Base-by-base conservation (phyloP, 23 red algal species). In the Cyanidium caldarium region DNA sequence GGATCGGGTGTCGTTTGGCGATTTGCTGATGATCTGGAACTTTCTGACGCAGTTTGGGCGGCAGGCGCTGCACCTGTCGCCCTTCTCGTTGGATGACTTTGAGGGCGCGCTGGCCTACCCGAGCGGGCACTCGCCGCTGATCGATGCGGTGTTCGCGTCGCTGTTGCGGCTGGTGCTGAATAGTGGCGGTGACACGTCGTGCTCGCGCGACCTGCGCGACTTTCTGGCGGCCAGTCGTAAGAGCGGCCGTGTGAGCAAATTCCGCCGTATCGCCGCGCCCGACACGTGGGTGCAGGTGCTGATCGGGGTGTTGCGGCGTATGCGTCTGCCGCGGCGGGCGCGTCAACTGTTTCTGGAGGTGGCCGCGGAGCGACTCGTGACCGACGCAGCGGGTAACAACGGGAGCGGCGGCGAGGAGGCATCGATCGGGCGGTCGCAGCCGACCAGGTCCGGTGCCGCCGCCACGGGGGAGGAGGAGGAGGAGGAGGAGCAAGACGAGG, bases 61-160 rank as follows among this genome's bases (percentile, higher is more conserved):
- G 35, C 43, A 61, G n/a, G 51, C 31, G 19, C 70, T 75, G 30
- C 25, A 37, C 1, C 70, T 75, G 2, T 36, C 21, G 1, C 42
- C 70, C 31, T 75, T 75, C 39, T 75, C 70, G 35, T 25, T 75
- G 42, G 33, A 38, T 56, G 70, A 75, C 38, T 75, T 75, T 29
- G 70, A 75, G 30, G 58, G 58, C 2, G 70, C 70, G 1, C 58
- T 75, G 58, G 46, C 45, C 37, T 75, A 75, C 26, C 70, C 46
- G 1, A n/a, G 37, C 43, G 58, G 51, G 23, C 51, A 61, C 51
- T 61, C 51, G 21, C 51, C 51, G 31, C 51, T 61, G 10, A 61
- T 61, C 13, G 51, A 61, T 28, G 51, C 51, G 7, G 51, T 61
- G 7, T 61, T 61, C 21, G 7, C 19, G 7, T 16, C 51, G 21